Percentiles rank a stretch among this genome's conserved stretches.
phyloP scores from a whole-genome alignment of 345 rosid species.

The Citrus cavaleriei region DNA sequence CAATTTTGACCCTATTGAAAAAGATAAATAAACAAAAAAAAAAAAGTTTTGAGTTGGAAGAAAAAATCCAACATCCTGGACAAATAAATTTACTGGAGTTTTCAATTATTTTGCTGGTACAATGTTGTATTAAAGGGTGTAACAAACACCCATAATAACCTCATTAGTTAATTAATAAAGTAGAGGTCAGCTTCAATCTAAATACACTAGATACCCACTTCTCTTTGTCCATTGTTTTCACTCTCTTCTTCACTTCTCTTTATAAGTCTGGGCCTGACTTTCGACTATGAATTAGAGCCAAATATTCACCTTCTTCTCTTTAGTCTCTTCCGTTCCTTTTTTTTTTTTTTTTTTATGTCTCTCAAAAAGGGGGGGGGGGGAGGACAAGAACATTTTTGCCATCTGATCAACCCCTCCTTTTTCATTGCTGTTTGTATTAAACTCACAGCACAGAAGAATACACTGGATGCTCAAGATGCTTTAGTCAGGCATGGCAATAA shows the following conservation, averaged over 20 bases:
- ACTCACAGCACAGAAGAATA: not conserved
- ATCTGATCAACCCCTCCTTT: not conserved
- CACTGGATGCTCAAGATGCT: too few relatives aligned
- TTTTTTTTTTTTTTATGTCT: not conserved
- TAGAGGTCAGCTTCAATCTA: not conserved
- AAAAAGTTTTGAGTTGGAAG: slow-evolving; percentile 12
- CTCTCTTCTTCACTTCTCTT: not conserved
- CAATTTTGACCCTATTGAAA: slow-evolving; percentile 48
- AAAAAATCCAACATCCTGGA: slow-evolving; percentile 4
- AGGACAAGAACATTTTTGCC: not conserved
- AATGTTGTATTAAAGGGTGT: not conserved
- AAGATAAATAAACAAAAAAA: not conserved
- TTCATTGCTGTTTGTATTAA: not conserved
- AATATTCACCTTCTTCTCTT: not conserved
- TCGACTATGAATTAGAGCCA: not conserved
- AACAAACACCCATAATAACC: not conserved
- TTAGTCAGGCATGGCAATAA: too few relatives aligned
- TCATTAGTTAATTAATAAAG: not conserved
- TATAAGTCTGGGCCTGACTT: not conserved
- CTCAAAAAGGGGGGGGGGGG: not conserved
- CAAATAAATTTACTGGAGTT: not conserved
- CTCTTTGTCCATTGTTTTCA: not conserved
- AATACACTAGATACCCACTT: not conserved
- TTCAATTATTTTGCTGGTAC: not conserved
- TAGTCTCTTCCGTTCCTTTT: not conserved